These are phyloP conservation scores for Arthrobotrys iridis DNA, from an alignment of 2,329 filamentous ascomycete species.

Conservation along the genomic window DNA sequence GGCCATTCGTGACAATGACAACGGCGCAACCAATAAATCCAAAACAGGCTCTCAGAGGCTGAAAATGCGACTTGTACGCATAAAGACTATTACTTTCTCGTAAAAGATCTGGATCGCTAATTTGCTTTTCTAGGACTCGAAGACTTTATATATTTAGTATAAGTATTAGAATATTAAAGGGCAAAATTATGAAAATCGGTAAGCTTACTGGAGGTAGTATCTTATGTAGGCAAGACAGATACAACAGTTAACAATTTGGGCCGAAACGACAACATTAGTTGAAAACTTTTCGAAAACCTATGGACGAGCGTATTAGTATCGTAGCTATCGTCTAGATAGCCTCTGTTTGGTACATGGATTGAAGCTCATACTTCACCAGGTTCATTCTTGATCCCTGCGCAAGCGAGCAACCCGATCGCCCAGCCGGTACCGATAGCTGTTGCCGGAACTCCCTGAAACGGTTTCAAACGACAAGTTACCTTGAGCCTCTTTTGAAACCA, in stretches of 20 bases:
- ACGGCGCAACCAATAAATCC: constrained; percentile 42
- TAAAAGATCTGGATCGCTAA: not conserved
- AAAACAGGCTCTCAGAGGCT: constrained; percentile 57
- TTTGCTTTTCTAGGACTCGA: not conserved
- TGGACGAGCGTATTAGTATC: not conserved
- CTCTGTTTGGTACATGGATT: no score
- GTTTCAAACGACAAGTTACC: constrained; percentile 59
- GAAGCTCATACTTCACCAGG: no score
- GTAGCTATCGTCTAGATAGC: no score
- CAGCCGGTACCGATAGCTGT: constrained; percentile 61
- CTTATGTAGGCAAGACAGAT: not conserved
- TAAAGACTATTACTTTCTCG: constrained; percentile 52
- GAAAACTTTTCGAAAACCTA: not conserved
- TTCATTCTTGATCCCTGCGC: constrained; percentile 45
- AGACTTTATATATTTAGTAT: not conserved
- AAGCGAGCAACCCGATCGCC: constrained; percentile 60
- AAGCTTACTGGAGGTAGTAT: not conserved
- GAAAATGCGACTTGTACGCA: constrained; percentile 58
- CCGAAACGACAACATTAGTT: not conserved
- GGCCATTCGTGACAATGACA: not conserved
- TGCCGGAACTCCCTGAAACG: constrained; percentile 61
- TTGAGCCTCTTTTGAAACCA: constrained; percentile 47
- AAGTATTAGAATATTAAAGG: not conserved
- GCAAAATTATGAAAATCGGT: no score
- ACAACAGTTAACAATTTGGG: not conserved